phyloP scores from a whole-genome alignment of 768 basidiomycete species.

The Rossbeevera mucosa region DNA sequence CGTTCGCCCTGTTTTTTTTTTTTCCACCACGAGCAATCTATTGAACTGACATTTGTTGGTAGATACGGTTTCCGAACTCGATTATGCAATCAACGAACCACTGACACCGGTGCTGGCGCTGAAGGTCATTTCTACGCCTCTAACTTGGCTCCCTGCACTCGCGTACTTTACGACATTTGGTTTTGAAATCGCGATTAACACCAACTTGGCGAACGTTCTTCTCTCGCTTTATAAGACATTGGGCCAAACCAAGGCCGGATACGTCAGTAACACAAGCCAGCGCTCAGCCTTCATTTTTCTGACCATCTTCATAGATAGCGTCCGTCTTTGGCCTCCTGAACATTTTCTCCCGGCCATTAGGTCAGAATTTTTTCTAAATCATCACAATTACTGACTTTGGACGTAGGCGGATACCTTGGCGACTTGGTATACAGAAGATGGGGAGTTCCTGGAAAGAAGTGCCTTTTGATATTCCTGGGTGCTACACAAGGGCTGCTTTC shows the following conservation, averaged over 20 bases:
- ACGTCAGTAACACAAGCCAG: slow-evolving; percentile 37
- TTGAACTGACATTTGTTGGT: not conserved
- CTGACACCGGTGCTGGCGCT: slow-evolving; percentile 34
- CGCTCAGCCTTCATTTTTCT: slow-evolving; percentile 15
- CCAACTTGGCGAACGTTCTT: slow-evolving; percentile 44
- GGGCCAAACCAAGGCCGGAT: slow-evolving; percentile 49
- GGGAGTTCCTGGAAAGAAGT: slow-evolving; percentile 46
- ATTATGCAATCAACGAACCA: slow-evolving; percentile 43
- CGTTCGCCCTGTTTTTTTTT: not conserved
- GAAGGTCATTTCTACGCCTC: slow-evolving; percentile 35
- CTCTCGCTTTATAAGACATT: slow-evolving; percentile 39
- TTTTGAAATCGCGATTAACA: slow-evolving; percentile 53
- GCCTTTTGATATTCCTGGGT: slow-evolving; percentile 40
- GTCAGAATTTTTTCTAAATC: not conserved
- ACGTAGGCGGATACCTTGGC: slow-evolving; percentile 41
- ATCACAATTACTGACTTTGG: not conserved
- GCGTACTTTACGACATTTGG: slow-evolving; percentile 57
- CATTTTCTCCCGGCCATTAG: slow-evolving; percentile 45
- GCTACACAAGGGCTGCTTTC: slow-evolving; percentile 41
- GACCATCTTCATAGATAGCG: slow-evolving; percentile 18
- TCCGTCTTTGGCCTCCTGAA: slow-evolving; percentile 45
- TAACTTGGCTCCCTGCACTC: slow-evolving; percentile 53
- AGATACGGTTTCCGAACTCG: slow-evolving; percentile 34
- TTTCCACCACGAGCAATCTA: not conserved
- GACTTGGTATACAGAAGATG: slow-evolving; percentile 40